Conservation (phyloP, 1,139 yeast species). For the Blastobotrys ciferrii region DNA sequence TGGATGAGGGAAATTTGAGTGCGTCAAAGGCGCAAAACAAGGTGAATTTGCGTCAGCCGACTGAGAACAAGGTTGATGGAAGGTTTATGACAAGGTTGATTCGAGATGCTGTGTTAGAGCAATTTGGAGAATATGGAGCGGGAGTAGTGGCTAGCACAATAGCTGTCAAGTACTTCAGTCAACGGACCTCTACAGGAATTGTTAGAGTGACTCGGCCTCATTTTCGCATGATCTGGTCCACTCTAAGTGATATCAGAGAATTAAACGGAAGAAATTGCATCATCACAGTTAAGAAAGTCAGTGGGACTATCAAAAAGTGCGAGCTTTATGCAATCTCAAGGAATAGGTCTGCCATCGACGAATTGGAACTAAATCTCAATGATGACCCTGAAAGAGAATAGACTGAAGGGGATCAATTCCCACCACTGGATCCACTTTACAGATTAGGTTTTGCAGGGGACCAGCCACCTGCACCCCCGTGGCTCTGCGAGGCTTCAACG, state of each 20-base stretch:
- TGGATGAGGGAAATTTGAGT: constrained; percentile 38
- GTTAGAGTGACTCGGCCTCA: constrained; percentile 71
- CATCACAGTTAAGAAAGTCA: constrained; percentile 63
- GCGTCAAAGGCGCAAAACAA: constrained; percentile 26
- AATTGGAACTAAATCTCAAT: neutral
- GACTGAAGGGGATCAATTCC: too few species aligned
- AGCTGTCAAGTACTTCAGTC: constrained; percentile 72
- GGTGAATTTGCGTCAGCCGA: constrained; percentile 24
- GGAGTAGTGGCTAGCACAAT: constrained; percentile 63
- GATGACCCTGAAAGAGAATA: neutral
- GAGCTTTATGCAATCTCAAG: constrained; percentile 55
- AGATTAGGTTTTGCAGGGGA: too few species aligned
- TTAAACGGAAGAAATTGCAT: constrained; percentile 55
- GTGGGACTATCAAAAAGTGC: constrained; percentile 88
- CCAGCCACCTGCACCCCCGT: too few species aligned
- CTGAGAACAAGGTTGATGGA: constrained; percentile 22
- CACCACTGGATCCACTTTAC: too few species aligned
- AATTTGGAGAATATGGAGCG: constrained; percentile 77
- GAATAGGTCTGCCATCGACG: constrained; percentile 33
- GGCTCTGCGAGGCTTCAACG: too few species aligned
- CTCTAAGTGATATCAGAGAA: constrained; percentile 60
- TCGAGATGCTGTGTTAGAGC: constrained; percentile 51
- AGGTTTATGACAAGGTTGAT: constrained; percentile 42
- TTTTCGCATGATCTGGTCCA: constrained; percentile 62
- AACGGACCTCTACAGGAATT: constrained; percentile 81